Evolutionary conservation across 441 rosid genomes (phyloP).

Genomic region (Eruca vesicaria): DNA sequence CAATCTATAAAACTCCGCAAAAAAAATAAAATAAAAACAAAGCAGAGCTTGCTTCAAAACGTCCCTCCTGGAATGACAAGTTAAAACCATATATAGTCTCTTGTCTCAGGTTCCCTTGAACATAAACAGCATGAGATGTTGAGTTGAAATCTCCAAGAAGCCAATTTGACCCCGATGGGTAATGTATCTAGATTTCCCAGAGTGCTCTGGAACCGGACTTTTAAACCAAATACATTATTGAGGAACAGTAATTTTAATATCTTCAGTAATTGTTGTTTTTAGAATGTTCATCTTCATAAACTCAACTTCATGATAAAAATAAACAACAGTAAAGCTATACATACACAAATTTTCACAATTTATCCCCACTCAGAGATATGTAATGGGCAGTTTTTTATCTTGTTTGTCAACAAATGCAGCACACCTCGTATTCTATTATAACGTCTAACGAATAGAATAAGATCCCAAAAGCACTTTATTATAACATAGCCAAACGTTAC

Average conservation of each 20-base stretch:
- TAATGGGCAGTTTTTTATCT: not conserved
- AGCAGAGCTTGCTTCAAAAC: no score
- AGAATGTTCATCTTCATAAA: not conserved
- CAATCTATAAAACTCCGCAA: no score
- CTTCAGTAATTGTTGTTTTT: not conserved
- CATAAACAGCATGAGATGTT: no score
- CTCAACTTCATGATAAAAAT: not conserved
- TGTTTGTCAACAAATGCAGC: not conserved
- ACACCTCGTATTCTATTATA: not conserved
- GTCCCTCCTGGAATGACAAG: no score
- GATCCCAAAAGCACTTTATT: constrained; percentile 19
- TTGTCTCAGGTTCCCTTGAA: no score
- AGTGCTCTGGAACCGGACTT: no score
- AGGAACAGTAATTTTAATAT: not conserved
- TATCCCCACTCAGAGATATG: not conserved
- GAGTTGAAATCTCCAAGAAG: no score
- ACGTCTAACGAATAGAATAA: not conserved
- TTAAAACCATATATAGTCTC: no score
- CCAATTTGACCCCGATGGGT: no score
- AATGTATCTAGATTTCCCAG: no score
- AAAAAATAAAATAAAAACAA: no score
- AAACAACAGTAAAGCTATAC: not conserved
- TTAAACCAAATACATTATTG: not conserved
- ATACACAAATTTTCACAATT: not conserved
- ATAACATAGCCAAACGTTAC: constrained; percentile 25